Percentiles rank a stretch among this genome's conserved stretches.
Conservation (phyloP, 2,329 filamentous ascomycete species). For the Mariannaea elegans region DNA sequence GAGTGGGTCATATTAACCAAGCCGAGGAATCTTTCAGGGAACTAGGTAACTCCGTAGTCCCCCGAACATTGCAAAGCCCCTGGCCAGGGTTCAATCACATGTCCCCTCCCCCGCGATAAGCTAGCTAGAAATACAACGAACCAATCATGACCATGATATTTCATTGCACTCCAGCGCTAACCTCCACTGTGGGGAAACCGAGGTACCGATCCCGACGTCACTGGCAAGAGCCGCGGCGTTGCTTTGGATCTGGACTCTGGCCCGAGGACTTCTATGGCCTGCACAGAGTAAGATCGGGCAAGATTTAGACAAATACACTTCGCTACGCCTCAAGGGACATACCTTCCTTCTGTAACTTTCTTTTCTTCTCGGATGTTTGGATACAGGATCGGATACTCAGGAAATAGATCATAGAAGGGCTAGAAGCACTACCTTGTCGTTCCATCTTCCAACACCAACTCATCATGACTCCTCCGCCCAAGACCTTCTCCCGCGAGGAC, state of each 20-base stretch:
- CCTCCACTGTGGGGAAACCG: slow-evolving; percentile 20
- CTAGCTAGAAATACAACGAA: background rate
- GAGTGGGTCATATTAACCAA: background rate
- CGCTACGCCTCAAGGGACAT: too few relatives aligned
- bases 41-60: too few relatives aligned
- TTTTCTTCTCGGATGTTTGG: background rate
- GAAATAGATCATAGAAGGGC: too few relatives aligned
- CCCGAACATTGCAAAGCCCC: too few relatives aligned
- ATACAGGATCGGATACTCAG: background rate
- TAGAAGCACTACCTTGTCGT: background rate
- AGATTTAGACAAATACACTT: too few relatives aligned
- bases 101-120: slow-evolving; percentile 21
- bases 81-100: background rate
- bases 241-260: background rate
- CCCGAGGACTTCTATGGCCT: too few relatives aligned
- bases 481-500: slow-evolving; percentile 68
- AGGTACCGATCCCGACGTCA: slow-evolving; percentile 28
- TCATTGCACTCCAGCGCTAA: background rate
- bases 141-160: slow-evolving; percentile 21
- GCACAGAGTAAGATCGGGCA: too few relatives aligned
- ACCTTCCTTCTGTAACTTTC: background rate
- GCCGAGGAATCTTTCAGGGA: background rate
- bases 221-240: slow-evolving; percentile 8
- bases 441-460: too few relatives aligned
- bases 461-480: slow-evolving; percentile 49